Base-by-base conservation (phyloP, 1,284 basidiomycete genomes). In the Omphalotus olearius region DNA sequence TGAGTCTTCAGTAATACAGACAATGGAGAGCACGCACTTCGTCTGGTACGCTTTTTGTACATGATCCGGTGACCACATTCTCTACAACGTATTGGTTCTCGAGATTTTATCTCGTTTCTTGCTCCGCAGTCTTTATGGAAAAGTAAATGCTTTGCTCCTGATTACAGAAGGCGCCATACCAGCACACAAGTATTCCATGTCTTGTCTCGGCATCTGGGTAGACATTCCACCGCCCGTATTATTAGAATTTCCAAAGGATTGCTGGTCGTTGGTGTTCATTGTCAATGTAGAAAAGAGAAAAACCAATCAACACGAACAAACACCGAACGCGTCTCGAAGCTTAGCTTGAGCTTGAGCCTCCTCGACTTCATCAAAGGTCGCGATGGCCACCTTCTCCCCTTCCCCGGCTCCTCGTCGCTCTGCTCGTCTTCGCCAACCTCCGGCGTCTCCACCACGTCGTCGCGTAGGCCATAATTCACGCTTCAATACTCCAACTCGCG, bases 11-110 rank as follows among this genome's bases (percentile, higher is more conserved):
- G 54, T 11, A 47, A 37, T 43, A 11, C 39, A 45, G 47, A 23
- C 5, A 23, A 23, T 54, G 57, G 36, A 51, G 45, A 33, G 46
- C n/a, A 84, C 39, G 35, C 91, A 98, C 96, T 97, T 75, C 93
- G 79, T 66, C 85, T 92, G 17, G 95, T 98, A 62, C 96, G 76
- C 71, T 97, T 97, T 75, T 99, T 99, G 76, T 98, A 98, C 93
- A 99, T 97, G 68, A 99, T 95, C 57, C 96, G 85, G 69, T 98
- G 96, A 2, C 96, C 96, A 65, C 96, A 99, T 68, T 98, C 94
- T 62, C 91, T 82, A 73, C 96, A 99, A 52, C 96, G 87, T 62
- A 98, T 97, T 42, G 93, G 92, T 69, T 99, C 96, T 55, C 91
- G 76, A n/a, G 91, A 78, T 68, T 87, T 88, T 68, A 98, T 95